Conservation (phyloP, 2,329 filamentous ascomycete genomes). For the Plectosphaerella sp. region DNA sequence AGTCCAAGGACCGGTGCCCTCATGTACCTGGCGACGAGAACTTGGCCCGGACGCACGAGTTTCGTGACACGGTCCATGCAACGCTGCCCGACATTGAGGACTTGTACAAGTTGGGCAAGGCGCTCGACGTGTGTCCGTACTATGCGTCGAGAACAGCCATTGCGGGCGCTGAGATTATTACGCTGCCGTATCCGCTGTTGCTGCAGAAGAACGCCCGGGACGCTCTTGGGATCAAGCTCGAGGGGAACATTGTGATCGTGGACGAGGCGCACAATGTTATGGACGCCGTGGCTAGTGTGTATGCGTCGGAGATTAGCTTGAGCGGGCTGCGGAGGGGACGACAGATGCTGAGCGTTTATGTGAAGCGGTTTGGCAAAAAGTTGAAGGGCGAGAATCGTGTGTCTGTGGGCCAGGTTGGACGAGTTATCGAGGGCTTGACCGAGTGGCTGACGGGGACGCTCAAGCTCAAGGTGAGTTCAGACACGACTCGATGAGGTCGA, state of each 20-base stretch:
- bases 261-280: constrained; percentile 98
- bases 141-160: constrained; percentile 88
- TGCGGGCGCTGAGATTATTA: constrained; percentile 83
- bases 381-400: constrained; percentile 88
- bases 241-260: constrained; percentile 87
- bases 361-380: constrained; percentile 81
- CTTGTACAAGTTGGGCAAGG: constrained; percentile 70
- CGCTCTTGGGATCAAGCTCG: constrained; percentile 79
- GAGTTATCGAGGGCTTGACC: constrained; percentile 74
- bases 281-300: constrained; percentile 85
- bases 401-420: constrained; percentile 82
- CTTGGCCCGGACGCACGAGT: constrained; percentile 66
- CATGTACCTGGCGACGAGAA: constrained; percentile 78
- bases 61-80: constrained; percentile 80
- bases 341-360: constrained; percentile 73
- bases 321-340: constrained; percentile 69
- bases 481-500: not conserved
- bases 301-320: constrained; percentile 73
- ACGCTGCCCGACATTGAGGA: constrained; percentile 93
- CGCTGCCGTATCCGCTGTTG: constrained; percentile 85
- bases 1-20: constrained; percentile 62
- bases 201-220: constrained; percentile 84
- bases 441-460: constrained; percentile 59
- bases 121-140: constrained; percentile 83
- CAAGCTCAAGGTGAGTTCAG: constrained; percentile 37